Percentiles rank a stretch among this genome's conserved stretches.
Conservation (phyloP, 2,329 filamentous ascomycete species). For the Penicillium sp. region DNA sequence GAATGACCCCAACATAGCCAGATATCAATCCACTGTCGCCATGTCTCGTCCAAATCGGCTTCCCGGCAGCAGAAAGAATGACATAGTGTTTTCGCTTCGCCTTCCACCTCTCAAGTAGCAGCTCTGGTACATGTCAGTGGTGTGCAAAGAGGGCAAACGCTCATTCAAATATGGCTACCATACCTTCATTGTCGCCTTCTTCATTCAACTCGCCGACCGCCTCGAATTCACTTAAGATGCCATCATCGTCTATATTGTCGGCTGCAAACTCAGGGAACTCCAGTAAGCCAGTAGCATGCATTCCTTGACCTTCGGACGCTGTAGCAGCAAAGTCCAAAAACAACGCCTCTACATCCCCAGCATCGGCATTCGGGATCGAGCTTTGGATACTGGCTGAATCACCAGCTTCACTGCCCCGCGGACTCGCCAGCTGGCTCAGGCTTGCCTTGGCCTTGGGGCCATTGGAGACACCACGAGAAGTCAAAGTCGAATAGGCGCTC, state of each 20-base stretch:
- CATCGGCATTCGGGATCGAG: slow-evolving; percentile 56
- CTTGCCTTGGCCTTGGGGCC: slow-evolving; percentile 38
- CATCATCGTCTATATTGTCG: slow-evolving; percentile 59
- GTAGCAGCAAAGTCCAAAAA: slow-evolving; percentile 67
- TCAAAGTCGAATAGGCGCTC: slow-evolving; percentile 62
- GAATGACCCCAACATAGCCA: slow-evolving; percentile 89
- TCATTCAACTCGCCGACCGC: slow-evolving; percentile 61
- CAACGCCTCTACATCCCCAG: slow-evolving; percentile 78
- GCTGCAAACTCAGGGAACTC: slow-evolving; percentile 38
- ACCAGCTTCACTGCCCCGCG: slow-evolving; percentile 52
- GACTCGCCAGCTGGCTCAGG: slow-evolving; percentile 47
- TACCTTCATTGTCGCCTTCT: slow-evolving; percentile 60
- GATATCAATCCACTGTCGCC: slow-evolving; percentile 89
- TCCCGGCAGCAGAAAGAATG: slow-evolving; percentile 92
- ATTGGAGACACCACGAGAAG: slow-evolving; percentile 31
- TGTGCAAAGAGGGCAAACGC: background rate
- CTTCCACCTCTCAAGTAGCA: slow-evolving; percentile 74
- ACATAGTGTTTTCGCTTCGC: slow-evolving; percentile 96
- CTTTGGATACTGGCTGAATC: slow-evolving; percentile 55
- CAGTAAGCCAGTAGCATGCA: slow-evolving; percentile 36
- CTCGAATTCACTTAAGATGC: slow-evolving; percentile 77
- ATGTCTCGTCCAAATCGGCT: slow-evolving; percentile 95
- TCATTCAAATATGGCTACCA: slow-evolving; percentile 6
- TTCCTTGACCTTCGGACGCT: slow-evolving; percentile 41
- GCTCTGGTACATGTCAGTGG: slow-evolving; percentile 26